Conservation (phyloP, 176 grass and related monocot species). For the Ensete glaucum region DNA sequence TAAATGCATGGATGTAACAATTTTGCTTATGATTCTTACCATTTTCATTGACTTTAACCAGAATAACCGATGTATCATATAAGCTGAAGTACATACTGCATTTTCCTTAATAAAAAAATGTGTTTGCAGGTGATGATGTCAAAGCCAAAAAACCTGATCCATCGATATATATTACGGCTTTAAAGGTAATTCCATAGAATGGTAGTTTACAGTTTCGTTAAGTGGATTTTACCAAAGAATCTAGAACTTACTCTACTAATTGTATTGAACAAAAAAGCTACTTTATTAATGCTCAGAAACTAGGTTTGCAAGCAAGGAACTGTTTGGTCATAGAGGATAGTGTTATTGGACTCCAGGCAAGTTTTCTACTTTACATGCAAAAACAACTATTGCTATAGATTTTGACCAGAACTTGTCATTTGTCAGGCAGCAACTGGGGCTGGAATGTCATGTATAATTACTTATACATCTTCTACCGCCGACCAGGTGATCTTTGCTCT, state of each 20-base stretch:
- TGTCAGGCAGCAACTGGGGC: constrained; percentile 78
- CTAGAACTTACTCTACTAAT: background rate
- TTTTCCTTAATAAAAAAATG: background rate
- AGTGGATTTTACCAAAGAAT: constrained; percentile 5
- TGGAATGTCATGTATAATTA: constrained; percentile 90
- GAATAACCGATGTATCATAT: too few relatives aligned
- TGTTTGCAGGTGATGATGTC: constrained; percentile 77
- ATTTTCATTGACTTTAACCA: background rate
- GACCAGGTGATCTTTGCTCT: constrained; percentile 54
- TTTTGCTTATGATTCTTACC: background rate
- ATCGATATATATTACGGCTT: constrained; percentile 81
- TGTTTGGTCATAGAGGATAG: constrained; percentile 98
- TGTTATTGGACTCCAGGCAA: constrained; percentile 85
- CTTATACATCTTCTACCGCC: constrained; percentile 83
- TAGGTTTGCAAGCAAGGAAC: constrained; percentile 58
- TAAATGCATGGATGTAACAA: background rate
- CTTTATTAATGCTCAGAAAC: constrained; percentile 43
- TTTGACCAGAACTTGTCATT: constrained; percentile 17
- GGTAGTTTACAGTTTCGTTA: background rate
- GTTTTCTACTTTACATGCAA: constrained; percentile 22
- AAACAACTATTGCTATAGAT: constrained; percentile 4
- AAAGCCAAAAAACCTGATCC: constrained; percentile 93
- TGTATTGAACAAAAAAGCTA: background rate
- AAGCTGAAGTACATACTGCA: background rate
- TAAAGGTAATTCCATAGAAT: constrained; percentile 41